Base-by-base conservation (phyloP, 768 basidiomycete species). In the Russula foetens region DNA sequence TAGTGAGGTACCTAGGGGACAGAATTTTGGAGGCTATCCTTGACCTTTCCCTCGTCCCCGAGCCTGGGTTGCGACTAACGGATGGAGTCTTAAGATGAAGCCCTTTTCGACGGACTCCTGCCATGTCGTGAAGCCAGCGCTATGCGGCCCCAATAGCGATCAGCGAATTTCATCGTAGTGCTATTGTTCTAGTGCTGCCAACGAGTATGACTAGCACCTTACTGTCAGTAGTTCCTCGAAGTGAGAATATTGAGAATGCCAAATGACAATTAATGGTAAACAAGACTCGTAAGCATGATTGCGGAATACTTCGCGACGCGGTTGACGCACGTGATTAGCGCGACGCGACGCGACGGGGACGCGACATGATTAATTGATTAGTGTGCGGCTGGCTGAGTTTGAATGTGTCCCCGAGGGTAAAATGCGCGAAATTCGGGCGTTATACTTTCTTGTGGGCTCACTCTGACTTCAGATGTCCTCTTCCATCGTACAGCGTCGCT, bases 1-100 rank as follows among this genome's bases (percentile, higher is more conserved):
- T 72, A n/a, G 52, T 68, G 44, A 63, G 52, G 39, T 72, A 72
- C 62, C 58, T 72, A 12, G 48, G 57, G 14, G 58, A 53, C n/a
- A 69, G 67, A 58, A 70, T 72, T 49, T 15, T 59, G 19, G 50
- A 51, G 31, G 14, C 11, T 21, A 58, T 58, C 29, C 26, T 38
- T 29, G 53, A 24, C 21, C 33, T 47, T 23, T 4, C 53, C 26
- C 49, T 39, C n/a, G 35, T 21, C 5, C n/a, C 28, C 9, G 44
- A 14, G 19, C 33, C 43, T n/a, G 43, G 8, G 26, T 3, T 29
- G 17, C 35, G 11, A 28, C 29, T 21, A 15, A 38, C 38, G 9
- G 19, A 50, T 39, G 26, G 29, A 29, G 48, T 21, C 7, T 15
- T 29, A 8, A 28, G 35, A 41, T 24, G 35, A n/a, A 2, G 17